Percentiles rank a stretch among this genome's conserved stretches.
Conservation (phyloP, 345 rosid genomes). For the Populus ilicifolia region DNA sequence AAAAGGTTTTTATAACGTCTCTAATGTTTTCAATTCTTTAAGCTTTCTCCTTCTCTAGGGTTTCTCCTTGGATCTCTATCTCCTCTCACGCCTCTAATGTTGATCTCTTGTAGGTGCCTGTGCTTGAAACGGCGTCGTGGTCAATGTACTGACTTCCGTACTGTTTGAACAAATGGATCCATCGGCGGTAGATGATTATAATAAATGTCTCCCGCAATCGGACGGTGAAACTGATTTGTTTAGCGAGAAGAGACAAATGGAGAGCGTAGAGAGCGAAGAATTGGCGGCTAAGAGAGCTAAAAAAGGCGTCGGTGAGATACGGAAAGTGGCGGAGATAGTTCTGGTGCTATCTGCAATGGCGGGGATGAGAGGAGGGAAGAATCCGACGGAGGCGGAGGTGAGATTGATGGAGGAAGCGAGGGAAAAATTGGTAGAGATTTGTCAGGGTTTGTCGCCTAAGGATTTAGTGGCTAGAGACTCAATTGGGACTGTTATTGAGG, state of each 20-base stretch:
- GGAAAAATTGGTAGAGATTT: constrained; percentile 53
- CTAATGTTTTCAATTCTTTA: constrained; percentile 10
- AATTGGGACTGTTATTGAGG: constrained; percentile 64
- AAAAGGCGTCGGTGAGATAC: constrained; percentile 13
- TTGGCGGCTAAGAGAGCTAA: constrained; percentile 39
- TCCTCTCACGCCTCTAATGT: neutral
- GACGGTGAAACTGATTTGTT: constrained; percentile 7
- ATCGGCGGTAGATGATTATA: neutral
- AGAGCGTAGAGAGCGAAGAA: constrained; percentile 21
- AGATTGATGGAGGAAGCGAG: constrained; percentile 75
- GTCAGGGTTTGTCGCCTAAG: constrained; percentile 50
- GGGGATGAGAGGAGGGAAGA: constrained; percentile 51
- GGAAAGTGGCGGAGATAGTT: constrained; percentile 82
- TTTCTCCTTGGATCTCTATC: neutral
- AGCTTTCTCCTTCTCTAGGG: constrained; percentile 5
- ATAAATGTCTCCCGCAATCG: constrained; percentile 1
- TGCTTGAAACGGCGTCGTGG: neutral
- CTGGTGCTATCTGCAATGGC: constrained; percentile 71
- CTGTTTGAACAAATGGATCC: constrained; percentile 28
- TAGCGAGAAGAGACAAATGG: constrained; percentile 31
- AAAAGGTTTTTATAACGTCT: constrained; percentile 25
- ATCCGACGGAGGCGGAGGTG: constrained; percentile 62
- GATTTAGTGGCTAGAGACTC: constrained; percentile 59
- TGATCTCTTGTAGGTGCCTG: constrained; percentile 10
- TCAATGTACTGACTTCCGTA: neutral